Evolutionary conservation across 2,329 filamentous ascomycete genomes (phyloP), one percentile per base, ranked within the genome.

Genomic region (Colletotrichum neosansevieriae): DNA sequence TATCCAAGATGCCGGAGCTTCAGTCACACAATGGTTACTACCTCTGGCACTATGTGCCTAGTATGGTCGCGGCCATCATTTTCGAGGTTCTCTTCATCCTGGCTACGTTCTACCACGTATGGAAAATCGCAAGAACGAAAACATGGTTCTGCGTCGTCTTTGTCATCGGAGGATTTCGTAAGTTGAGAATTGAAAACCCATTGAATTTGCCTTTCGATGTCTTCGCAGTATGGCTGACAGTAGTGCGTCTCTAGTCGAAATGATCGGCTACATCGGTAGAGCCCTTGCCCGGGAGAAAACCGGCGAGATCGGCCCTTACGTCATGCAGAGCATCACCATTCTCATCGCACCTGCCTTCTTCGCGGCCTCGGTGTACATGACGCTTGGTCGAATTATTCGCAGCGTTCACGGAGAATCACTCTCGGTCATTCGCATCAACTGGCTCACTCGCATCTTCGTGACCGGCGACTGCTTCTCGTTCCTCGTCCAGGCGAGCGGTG

Each of bases 401-500:
- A 21, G 21, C 21, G 21, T 21, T 21, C 21, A 21, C 21, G 21
- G 21, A 21, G 21, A 21, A 21, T 21, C 21, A 4, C 21, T 21
- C 61, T 78, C 78, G 2, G 57, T 81, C 36, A 74, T 82, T 19
- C 74, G 69, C 6, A 71, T 76, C 17, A 69, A 67, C 7, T 83
- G 82, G 80, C 74, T 89, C 6, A 88, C 86, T 3, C 84, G 81
- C 61, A 78, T 85, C 40, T 89, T 89, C 67, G 86, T 90, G 4
- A 58, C 74, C 6, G 85, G 86, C 38, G 87, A 89, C 70, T 73
- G 88, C 3, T 56, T 87, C 6, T 84, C 83, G 2, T 85, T 89
- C 72, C 36, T 83, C 3, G 75, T 88, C 3, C 87, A 89, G 73
- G 78, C 78, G 13, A 77, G 76, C 32, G 84, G 84, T 15, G 80